A percentile compares a stretch with the other conserved stretches of the same genome.
Conservation (phyloP, 805 yeast species). For the Phaffomyces thermotolerans region DNA sequence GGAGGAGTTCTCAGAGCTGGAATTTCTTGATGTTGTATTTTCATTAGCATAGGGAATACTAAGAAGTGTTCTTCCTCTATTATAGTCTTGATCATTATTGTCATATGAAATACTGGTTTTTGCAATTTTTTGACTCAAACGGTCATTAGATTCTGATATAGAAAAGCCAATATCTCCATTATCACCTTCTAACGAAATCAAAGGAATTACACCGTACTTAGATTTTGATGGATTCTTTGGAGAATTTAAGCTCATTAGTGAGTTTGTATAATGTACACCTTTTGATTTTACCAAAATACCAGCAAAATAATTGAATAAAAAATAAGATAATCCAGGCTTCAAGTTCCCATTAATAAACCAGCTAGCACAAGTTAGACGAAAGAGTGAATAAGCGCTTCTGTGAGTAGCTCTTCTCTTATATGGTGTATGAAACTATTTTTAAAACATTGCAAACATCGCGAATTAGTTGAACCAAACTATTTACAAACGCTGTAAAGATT, state of each 20-base stretch:
- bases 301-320: too few relatives aligned
- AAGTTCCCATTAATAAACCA: too few relatives aligned
- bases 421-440: too few relatives aligned
- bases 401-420: too few relatives aligned
- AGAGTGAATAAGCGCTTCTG: background rate
- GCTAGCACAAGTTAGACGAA: background rate
- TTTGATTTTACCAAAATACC: too few relatives aligned
- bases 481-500: background rate
- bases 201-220: slow-evolving; percentile 7
- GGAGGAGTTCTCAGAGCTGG: background rate
- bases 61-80: background rate
- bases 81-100: background rate
- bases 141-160: background rate
- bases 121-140: too few relatives aligned
- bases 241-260: too few relatives aligned
- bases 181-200: slow-evolving; percentile 4
- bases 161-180: background rate
- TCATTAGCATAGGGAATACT: background rate
- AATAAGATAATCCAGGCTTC: too few relatives aligned
- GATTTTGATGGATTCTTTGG: background rate
- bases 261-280: too few relatives aligned
- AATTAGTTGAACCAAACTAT: background rate
- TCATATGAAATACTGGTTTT: background rate
- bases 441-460: background rate
- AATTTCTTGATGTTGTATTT: background rate